phyloP scores from a whole-genome alignment of 2,329 filamentous ascomycete species.

The Cordyceps javanica region DNA sequence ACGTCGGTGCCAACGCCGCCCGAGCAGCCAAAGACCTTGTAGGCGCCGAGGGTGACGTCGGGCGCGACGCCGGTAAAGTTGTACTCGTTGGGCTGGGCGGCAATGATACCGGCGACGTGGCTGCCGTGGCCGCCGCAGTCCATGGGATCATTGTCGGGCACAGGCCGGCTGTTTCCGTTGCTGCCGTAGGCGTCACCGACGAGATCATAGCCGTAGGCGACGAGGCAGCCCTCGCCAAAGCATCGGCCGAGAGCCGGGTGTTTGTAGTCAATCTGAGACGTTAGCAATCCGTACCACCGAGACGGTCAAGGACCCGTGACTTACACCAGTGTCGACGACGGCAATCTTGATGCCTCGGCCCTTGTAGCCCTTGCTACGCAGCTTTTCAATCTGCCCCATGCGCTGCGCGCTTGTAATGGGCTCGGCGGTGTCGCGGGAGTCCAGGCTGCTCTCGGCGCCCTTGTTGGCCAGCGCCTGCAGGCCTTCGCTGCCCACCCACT shows the following conservation, averaged over 20 bases:
- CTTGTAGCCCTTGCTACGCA: slow-evolving; percentile 40
- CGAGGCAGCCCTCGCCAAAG: slow-evolving; percentile 53
- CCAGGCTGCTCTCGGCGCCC: not conserved
- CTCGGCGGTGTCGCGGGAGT: slow-evolving; percentile 17
- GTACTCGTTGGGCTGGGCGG: slow-evolving; percentile 32
- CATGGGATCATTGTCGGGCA: slow-evolving; percentile 46
- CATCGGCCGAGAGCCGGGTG: slow-evolving; percentile 58
- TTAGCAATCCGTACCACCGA: not conserved
- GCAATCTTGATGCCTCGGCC: slow-evolving; percentile 48
- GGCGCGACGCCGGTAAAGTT: slow-evolving; percentile 36
- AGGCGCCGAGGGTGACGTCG: slow-evolving; percentile 33
- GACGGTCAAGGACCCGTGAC: slow-evolving; percentile 17
- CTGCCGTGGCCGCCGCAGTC: slow-evolving; percentile 55
- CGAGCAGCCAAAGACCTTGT: slow-evolving; percentile 32
- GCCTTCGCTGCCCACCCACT: slow-evolving; percentile 34
- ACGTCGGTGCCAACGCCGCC: slow-evolving; percentile 39
- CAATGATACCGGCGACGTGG: slow-evolving; percentile 55
- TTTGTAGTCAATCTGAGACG: slow-evolving; percentile 48
- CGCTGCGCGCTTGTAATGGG: slow-evolving; percentile 40
- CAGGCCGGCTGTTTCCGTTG: slow-evolving; percentile 20
- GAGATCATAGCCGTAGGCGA: slow-evolving; percentile 51
- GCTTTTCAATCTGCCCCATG: slow-evolving; percentile 51
- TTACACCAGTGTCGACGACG: slow-evolving; percentile 48
- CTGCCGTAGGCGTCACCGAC: slow-evolving; percentile 49
- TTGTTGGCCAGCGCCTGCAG: slow-evolving; percentile 4